Base-by-base conservation (phyloP, 441 rosid genomes). In the California macrophylla region DNA sequence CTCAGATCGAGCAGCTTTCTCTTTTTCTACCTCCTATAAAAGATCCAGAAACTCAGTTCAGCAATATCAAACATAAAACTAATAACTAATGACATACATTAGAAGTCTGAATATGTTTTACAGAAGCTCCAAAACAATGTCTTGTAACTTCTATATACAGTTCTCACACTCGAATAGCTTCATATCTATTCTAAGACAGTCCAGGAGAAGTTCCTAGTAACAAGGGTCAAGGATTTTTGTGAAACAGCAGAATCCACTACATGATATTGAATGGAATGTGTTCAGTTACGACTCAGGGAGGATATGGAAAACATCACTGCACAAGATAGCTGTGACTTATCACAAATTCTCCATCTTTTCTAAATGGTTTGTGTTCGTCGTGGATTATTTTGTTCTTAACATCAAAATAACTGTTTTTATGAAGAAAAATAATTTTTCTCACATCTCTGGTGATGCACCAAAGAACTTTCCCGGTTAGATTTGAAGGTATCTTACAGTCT, bases 1-100 rank as follows among this genome's bases (percentile, higher is more conserved):
- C 67, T 92, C 96, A 79, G 83, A 72, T 70, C 94, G 87, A 67
- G 96, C 87, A 77, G 88, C 82, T 77, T 86, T 94, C 82, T 90
- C 98, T 80, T 82, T 89, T 71, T 94, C 97, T 76, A 92, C 60
- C 75, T 94, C 98, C 98, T 94, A 88, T 13, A 42, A 12, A 75
- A 25, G 68, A 58, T 66, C 66, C n/a, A 66, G 61, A 42, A 69
- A 63, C 71, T 68, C 54, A 66, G n/a, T 62, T 80, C 65, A 52
- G 68, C 32, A 58, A 25, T 54, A 69, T 42, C 62, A 34, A 50
- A 67, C 15, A 38, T 24, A 2, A 34, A 61, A 15, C 54, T 66
- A 36, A 72, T 68, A 32, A 36, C 69, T 50, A 32, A 68, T 9
- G 67, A 25, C 45, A 70, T 56, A 8, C 8, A 60, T 16, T 45